These are phyloP conservation scores for Lecanicillium sp. DNA, from an alignment of 2,329 filamentous ascomycete genomes.

Conservation along the genomic window DNA sequence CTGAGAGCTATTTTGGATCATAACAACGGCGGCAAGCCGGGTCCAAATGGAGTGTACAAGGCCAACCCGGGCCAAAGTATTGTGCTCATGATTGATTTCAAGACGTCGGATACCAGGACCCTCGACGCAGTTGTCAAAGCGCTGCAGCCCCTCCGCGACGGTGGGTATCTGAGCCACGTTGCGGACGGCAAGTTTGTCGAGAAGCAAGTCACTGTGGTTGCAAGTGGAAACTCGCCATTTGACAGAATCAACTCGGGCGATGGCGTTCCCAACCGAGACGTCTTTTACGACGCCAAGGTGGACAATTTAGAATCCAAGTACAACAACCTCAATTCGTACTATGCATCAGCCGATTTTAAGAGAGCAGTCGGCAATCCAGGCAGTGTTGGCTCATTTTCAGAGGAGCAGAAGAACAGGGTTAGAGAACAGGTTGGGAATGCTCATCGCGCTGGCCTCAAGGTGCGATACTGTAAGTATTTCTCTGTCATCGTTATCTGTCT, in stretches of 20 bases:
- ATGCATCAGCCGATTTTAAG: constrained; percentile 11
- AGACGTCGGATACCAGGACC: constrained; percentile 31
- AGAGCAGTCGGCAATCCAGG: constrained; percentile 9
- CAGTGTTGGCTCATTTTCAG: constrained; percentile 6
- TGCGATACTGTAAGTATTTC: constrained; percentile 11
- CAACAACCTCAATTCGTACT: constrained; percentile 11
- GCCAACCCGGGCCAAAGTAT: constrained; percentile 43
- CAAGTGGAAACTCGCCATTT: constrained; percentile 43
- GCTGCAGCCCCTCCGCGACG: constrained; percentile 49
- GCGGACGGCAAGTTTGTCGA: constrained; percentile 39
- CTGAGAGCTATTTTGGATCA: constrained; percentile 10
- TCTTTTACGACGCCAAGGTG: constrained; percentile 10
- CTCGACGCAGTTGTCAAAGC: constrained; percentile 15
- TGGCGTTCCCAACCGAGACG: constrained; percentile 8
- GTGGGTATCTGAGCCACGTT: constrained; percentile 47
- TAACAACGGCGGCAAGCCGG: constrained; percentile 10
- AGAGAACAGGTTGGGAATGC: constrained; percentile 8
- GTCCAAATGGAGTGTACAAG: constrained; percentile 44
- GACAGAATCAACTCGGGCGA: constrained; percentile 9
- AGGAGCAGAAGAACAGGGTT: constrained; percentile 9
- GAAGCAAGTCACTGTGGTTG: constrained; percentile 59
- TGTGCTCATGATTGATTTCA: constrained; percentile 61
- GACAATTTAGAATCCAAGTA: constrained; percentile 8
- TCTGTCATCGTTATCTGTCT: neutral
- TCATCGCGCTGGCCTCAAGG: constrained; percentile 10